Evolutionary conservation across 2,329 filamentous ascomycete species (phyloP).

Genomic region (Zymoseptoria pseudotritici): DNA sequence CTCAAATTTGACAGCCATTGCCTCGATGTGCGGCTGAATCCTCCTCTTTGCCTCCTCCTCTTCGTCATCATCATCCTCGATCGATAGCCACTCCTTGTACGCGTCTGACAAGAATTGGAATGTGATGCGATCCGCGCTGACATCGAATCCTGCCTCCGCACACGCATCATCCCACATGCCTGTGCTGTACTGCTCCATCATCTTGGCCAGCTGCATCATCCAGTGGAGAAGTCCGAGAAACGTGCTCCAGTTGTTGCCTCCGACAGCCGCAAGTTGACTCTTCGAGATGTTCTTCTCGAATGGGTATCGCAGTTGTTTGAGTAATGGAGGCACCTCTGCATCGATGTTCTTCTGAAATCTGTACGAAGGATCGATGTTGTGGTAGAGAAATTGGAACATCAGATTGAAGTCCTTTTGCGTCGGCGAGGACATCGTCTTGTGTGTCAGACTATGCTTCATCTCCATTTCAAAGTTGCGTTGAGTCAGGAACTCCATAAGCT

Average conservation of each 20-base stretch:
- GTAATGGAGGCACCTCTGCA: constrained; percentile 82
- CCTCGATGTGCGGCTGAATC: constrained; percentile 74
- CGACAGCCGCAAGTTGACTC: constrained; percentile 88
- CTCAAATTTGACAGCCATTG: constrained; percentile 84
- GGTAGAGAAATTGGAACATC: constrained; percentile 98
- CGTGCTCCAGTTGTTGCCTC: constrained; percentile 93
- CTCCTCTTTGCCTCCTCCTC: constrained; percentile 76
- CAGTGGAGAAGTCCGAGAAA: constrained; percentile 92
- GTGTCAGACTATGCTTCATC: constrained; percentile 88
- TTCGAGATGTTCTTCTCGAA: constrained; percentile 95
- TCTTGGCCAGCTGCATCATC: constrained; percentile 97
- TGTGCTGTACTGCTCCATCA: constrained; percentile 74
- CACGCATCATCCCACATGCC: constrained; percentile 87
- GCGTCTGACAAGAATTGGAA: constrained; percentile 86
- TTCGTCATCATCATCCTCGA: constrained; percentile 67
- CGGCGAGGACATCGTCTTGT: constrained; percentile 84
- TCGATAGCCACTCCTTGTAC: constrained; percentile 88
- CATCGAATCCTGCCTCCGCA: constrained; percentile 77
- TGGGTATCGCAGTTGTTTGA: constrained; percentile 90
- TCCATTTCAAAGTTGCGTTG: constrained; percentile 96
- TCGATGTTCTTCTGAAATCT: constrained; percentile 92
- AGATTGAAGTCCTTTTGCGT: constrained; percentile 97
- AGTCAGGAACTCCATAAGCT: constrained; percentile 84
- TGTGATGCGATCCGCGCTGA: constrained; percentile 84
- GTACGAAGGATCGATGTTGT: constrained; percentile 88